Percentiles rank a stretch among this genome's conserved stretches.
These are phyloP conservation scores for Collybia mongolica DNA, from an alignment of 768 basidiomycete species.

Conservation along the genomic window DNA sequence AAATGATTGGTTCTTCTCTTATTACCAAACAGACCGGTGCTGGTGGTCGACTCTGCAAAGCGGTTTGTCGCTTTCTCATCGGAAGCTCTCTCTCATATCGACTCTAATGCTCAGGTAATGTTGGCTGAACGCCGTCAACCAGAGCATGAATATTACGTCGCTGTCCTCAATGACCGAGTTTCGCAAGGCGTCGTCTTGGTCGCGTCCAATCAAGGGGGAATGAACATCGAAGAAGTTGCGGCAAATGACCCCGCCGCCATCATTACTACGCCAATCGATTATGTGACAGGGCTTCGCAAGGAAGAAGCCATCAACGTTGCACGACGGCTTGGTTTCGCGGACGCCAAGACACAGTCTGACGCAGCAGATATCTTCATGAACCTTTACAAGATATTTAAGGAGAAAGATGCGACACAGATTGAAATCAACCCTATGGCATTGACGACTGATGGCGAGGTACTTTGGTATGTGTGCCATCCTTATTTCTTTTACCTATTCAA, in stretches of 20 bases:
- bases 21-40: slow-evolving; percentile 99
- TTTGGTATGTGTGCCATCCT: slow-evolving; percentile 63
- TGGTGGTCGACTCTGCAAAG: slow-evolving; percentile 90
- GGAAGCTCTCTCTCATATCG: slow-evolving; percentile 3
- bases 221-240: slow-evolving; percentile 99
- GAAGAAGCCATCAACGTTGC: slow-evolving; percentile 75
- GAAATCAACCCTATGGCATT: slow-evolving; percentile 99
- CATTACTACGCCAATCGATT: slow-evolving; percentile 91
- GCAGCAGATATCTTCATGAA: slow-evolving; percentile 94
- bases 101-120: slow-evolving; percentile 70
- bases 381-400: slow-evolving; percentile 95
- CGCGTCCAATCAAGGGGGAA: slow-evolving; percentile 92
- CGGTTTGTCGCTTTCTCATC: slow-evolving; percentile 51
- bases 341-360: slow-evolving; percentile 66
- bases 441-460: slow-evolving; percentile 85
- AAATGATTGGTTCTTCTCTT: slow-evolving; percentile 94
- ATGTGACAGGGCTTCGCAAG: slow-evolving; percentile 76
- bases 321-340: slow-evolving; percentile 87
- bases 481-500: slow-evolving; percentile 6
- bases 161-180: slow-evolving; percentile 92
- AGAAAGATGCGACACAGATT: slow-evolving; percentile 98
- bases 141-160: slow-evolving; percentile 96
- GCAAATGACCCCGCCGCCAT: slow-evolving; percentile 93
- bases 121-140: slow-evolving; percentile 93
- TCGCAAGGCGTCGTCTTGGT: slow-evolving; percentile 90